These are phyloP conservation scores for Papiliotrema nemorosa DNA, from an alignment of 1,284 basidiomycete species.

Conservation along the genomic window DNA sequence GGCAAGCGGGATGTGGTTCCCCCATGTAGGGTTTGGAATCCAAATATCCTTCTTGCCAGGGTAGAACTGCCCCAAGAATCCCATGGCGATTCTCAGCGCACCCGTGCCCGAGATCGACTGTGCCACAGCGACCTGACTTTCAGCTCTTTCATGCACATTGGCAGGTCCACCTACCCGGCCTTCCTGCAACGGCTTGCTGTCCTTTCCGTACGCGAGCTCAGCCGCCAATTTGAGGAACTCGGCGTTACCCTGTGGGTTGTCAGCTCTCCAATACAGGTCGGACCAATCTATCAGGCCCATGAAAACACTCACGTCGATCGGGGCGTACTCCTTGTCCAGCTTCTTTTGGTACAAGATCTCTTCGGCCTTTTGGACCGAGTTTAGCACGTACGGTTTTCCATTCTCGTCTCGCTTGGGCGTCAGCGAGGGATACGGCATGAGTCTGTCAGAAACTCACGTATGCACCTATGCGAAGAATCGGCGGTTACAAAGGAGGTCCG, in stretches of 20 bases:
- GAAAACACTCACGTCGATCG: slow-evolving; percentile 62
- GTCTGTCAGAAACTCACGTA: slow-evolving; percentile 26
- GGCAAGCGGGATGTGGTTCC: slow-evolving; percentile 84
- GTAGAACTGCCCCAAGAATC: slow-evolving; percentile 82
- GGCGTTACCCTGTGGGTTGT: neutral
- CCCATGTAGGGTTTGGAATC: slow-evolving; percentile 93
- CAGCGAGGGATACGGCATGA: neutral
- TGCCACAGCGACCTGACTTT: slow-evolving; percentile 72
- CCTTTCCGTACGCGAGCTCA: slow-evolving; percentile 84
- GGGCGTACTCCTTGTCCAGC: slow-evolving; percentile 95
- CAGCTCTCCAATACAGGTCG: neutral
- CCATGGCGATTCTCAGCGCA: slow-evolving; percentile 91
- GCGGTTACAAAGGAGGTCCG: neutral
- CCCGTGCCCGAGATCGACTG: slow-evolving; percentile 98
- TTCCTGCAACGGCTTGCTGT: slow-evolving; percentile 70
- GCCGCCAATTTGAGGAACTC: slow-evolving; percentile 41
- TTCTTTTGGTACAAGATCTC: slow-evolving; percentile 59
- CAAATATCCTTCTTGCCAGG: slow-evolving; percentile 84
- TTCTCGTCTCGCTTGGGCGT: slow-evolving; percentile 79
- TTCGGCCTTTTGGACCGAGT: slow-evolving; percentile 77
- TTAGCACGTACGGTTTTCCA: slow-evolving; percentile 93
- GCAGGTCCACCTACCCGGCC: slow-evolving; percentile 66
- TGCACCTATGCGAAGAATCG: slow-evolving; percentile 19
- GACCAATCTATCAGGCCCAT: neutral
- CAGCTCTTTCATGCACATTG: no score